Conservation (phyloP, 1,139 yeast genomes). For the Lodderomyces beijingensis region DNA sequence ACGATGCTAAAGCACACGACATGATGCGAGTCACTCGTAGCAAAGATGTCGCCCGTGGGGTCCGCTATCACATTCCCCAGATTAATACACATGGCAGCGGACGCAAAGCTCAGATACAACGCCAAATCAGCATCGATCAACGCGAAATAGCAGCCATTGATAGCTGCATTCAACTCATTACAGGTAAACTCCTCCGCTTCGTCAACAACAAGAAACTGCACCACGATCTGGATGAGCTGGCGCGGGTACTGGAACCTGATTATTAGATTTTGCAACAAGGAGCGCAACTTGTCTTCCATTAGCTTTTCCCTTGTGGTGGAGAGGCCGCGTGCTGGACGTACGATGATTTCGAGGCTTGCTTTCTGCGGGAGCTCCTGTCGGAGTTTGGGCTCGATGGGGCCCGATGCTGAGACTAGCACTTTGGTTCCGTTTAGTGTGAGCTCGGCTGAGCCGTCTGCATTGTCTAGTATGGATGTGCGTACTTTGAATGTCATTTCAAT, state of each 20-base stretch:
- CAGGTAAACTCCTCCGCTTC: constrained; percentile 28
- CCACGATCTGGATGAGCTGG: constrained; percentile 77
- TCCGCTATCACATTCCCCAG: constrained; percentile 26
- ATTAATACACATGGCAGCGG: constrained; percentile 44
- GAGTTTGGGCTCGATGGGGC: constrained; percentile 83
- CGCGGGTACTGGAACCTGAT: constrained; percentile 73
- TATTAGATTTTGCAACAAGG: constrained; percentile 58
- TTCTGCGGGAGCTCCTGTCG: constrained; percentile 83
- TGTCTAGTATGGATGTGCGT: constrained; percentile 36
- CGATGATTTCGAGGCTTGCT: constrained; percentile 74
- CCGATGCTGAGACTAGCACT: constrained; percentile 74
- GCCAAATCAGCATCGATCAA: constrained; percentile 78
- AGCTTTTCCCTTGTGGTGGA: constrained; percentile 75
- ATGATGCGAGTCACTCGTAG: constrained; percentile 55
- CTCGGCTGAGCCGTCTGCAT: constrained; percentile 80
- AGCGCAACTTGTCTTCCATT: constrained; percentile 65
- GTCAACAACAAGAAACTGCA: constrained; percentile 64
- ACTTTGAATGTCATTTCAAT: constrained; percentile 16
- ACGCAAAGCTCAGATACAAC: constrained; percentile 55
- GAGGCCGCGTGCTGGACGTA: constrained; percentile 75
- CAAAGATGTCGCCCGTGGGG: constrained; percentile 43
- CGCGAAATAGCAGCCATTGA: constrained; percentile 72
- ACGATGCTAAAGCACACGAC: constrained; percentile 59
- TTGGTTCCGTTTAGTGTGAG: constrained; percentile 30
- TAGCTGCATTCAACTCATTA: constrained; percentile 63